Evolutionary conservation across 768 basidiomycete species (phyloP).

Genomic region (Lentinula lateritia): DNA sequence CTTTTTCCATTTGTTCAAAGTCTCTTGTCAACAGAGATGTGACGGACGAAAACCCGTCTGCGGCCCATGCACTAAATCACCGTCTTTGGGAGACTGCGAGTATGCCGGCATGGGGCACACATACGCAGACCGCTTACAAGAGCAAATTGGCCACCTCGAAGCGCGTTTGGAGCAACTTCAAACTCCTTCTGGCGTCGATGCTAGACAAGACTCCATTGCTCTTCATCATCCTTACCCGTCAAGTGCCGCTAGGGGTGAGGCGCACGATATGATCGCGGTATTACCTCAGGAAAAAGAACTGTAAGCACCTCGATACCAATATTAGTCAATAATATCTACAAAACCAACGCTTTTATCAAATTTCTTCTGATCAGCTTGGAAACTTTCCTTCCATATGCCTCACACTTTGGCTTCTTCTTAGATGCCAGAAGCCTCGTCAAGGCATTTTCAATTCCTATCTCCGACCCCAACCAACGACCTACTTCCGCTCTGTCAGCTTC

Average conservation of each 20-base stretch:
- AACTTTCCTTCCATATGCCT: conserved; percentile 10
- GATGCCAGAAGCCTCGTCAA: conserved; percentile 32
- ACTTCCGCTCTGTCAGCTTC: conserved; percentile 19
- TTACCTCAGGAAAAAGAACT: background rate
- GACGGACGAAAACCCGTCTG: conserved; percentile 35
- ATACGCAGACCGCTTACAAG: conserved; percentile 30
- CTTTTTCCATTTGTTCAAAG: background rate
- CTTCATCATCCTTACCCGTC: conserved; percentile 18
- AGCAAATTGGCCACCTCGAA: conserved; percentile 27
- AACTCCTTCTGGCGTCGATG: conserved; percentile 12
- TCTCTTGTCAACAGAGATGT: conserved; percentile 25
- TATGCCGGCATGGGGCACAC: conserved; percentile 35
- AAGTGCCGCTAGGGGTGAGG: background rate
- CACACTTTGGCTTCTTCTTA: conserved; percentile 30
- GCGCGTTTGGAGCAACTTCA: conserved; percentile 27
- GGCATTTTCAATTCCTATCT: conserved; percentile 28
- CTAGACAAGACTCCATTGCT: conserved; percentile 12
- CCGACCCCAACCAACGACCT: conserved; percentile 16
- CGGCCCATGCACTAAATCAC: conserved; percentile 29
- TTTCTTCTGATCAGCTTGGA: background rate
- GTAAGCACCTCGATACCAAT: background rate
- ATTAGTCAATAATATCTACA: background rate
- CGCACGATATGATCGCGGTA: no score
- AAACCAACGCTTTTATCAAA: no score
- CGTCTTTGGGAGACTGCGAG: conserved; percentile 35